Evolutionary conservation across 1,284 basidiomycete genomes (phyloP).

Genomic region (Rhodotorula mucilaginosa): DNA sequence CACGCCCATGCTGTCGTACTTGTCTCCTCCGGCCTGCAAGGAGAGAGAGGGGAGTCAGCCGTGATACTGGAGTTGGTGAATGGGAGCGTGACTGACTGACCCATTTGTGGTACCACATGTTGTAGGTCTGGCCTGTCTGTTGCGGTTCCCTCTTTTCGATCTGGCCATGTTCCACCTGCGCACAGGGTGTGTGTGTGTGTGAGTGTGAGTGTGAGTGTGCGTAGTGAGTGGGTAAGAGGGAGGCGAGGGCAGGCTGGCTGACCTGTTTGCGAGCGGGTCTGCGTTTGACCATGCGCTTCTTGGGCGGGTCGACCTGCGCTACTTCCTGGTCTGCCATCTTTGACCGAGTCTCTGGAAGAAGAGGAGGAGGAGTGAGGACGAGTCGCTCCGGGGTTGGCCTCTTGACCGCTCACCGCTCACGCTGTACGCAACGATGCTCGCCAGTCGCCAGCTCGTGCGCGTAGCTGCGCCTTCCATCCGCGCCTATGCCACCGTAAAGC

Average conservation of each 20-base stretch:
- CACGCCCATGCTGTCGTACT: conserved; percentile 90
- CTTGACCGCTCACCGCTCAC: not conserved
- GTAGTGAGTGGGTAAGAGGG: too few species aligned
- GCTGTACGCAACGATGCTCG: not conserved
- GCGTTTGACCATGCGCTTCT: conserved; percentile 45
- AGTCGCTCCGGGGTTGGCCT: not conserved
- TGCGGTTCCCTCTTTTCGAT: conserved; percentile 81
- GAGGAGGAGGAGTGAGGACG: not conserved
- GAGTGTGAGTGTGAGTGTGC: not conserved
- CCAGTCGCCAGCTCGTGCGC: not conserved
- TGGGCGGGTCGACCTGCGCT: not conserved
- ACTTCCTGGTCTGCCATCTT: conserved; percentile 7
- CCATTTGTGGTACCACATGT: conserved; percentile 99
- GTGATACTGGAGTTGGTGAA: not conserved
- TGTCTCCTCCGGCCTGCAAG: conserved; percentile 65
- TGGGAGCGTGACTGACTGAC: conserved; percentile 53
- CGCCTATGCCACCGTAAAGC: conserved; percentile 21
- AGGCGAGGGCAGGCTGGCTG: not conserved
- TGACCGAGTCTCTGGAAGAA: not conserved
- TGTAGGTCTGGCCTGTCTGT: conserved; percentile 71
- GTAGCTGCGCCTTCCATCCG: not conserved
- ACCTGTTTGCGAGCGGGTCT: conserved; percentile 45
- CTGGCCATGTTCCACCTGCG: conserved; percentile 72
- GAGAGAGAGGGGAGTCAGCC: not conserved
- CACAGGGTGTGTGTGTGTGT: too few species aligned